Evolutionary conservation across 176 grass and related monocot genomes (phyloP).

Genomic region (Oryza australiensis): DNA sequence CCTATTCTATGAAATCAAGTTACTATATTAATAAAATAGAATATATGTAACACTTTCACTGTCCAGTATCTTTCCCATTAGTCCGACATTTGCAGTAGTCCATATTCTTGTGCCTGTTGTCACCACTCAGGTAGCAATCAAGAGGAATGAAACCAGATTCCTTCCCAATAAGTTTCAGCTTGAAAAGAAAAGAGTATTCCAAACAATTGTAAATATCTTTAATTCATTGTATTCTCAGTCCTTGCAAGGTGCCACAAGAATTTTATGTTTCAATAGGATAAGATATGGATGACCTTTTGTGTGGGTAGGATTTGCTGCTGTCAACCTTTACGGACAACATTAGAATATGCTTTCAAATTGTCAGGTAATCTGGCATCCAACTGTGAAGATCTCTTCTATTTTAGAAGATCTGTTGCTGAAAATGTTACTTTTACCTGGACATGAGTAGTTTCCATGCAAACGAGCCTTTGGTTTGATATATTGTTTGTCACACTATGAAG

Average conservation of each 20-base stretch:
- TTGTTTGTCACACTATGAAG: not conserved
- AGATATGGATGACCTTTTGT: constrained; percentile 16
- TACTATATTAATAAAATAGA: not conserved
- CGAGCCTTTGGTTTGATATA: not conserved
- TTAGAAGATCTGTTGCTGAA: not conserved
- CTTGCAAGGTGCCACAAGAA: constrained; percentile 13
- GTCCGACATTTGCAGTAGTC: not conserved
- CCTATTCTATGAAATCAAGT: constrained; percentile 3
- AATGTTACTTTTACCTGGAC: constrained; percentile 13
- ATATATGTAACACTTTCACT: constrained; percentile 14
- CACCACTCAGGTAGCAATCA: constrained; percentile 11
- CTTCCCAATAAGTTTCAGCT: not conserved
- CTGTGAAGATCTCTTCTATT: not conserved
- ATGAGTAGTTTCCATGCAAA: not conserved
- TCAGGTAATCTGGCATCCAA: constrained; percentile 2
- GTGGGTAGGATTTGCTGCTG: constrained; percentile 16
- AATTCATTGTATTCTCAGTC: constrained; percentile 17
- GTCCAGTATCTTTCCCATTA: not conserved
- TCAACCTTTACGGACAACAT: constrained; percentile 1
- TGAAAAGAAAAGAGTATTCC: constrained; percentile 4
- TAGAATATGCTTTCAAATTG: constrained; percentile 20
- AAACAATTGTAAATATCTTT: constrained; percentile 20
- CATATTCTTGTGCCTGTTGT: constrained; percentile 18
- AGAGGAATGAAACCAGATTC: constrained; percentile 26
- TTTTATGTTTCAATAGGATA: constrained; percentile 10